Evolutionary conservation across 1,284 basidiomycete genomes (phyloP), one percentile per base, ranked within the genome.

Genomic region (Taiwanofungus camphoratus): DNA sequence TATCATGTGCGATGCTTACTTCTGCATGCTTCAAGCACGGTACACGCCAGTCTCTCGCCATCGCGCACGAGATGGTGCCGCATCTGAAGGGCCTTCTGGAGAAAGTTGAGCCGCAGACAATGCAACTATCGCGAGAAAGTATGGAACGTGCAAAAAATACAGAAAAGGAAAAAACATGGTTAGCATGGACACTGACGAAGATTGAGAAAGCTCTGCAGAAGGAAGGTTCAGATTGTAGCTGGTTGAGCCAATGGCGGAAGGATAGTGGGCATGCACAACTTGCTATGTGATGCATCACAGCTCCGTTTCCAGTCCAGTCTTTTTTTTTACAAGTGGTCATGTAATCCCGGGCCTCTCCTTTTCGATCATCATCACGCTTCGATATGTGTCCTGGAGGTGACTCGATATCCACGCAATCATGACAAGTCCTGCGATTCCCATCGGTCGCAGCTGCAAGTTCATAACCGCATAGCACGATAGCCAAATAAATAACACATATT

Each of bases 1-100:
- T 73, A 4, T 73, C 72, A 9, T 78, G 72, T 39, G 65, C 80
- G 3, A 69, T 84, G 61, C 61, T 84, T 48, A 62, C 74, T 29
- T 65, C 69, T 2, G 77, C 79, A 9, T 79, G 75, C 54, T 65
- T 74, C 44, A 69, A 57, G 36, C 52, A 56, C 29, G 46, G 51
- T 15, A 54, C 56, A 5, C 48, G 58, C 33, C 62, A 69, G 19
- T 67, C 73, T 1, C 52, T 66, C 20, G 48, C 62, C 12, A 61
- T 77, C 24, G 73, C 71, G 0, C 58, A 66, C n/a, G 65, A 61
- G 12, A 63, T 81, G 21, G 53, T 75, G 12, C 62, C 67, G 0
- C 60, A 66, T 8, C 63, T 80, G 13, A 51, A 66, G 44, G 42
- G 52, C 5, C 58, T 69, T 36, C 52, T 74, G 3, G 44, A 43